These are phyloP conservation scores for Smittium mucronatum DNA, from an alignment of 371 early-diverging fungal genomes.

Conservation along the genomic window DNA sequence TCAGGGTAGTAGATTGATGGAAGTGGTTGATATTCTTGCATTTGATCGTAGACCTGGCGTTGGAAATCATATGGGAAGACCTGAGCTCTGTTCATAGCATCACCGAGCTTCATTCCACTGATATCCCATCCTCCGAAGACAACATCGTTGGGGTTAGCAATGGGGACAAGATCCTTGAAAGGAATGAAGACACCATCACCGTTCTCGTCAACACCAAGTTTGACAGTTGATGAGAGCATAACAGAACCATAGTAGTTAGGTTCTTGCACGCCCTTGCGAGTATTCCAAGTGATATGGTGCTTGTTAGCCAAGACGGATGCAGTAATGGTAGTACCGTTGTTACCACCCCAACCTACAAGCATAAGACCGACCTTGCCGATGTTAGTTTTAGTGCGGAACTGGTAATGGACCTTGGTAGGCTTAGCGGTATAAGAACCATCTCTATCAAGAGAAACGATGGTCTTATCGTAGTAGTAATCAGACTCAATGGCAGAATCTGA, in stretches of 20 bases:
- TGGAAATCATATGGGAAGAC: conserved; percentile 92
- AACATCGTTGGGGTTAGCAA: conserved; percentile 90
- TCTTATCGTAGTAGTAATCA: conserved; percentile 77
- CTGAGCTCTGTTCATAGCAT: conserved; percentile 82
- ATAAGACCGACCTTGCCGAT: conserved; percentile 67
- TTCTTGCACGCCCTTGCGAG: conserved; percentile 75
- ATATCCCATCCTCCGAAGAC: conserved; percentile 98
- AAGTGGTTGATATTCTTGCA: conserved; percentile 65
- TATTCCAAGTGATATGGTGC: conserved; percentile 71
- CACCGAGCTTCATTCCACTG: conserved; percentile 63
- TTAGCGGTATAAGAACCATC: conserved; percentile 52
- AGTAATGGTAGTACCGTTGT: conserved; percentile 94
- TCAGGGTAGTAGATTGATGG: conserved; percentile 94
- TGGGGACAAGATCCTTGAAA: conserved; percentile 78
- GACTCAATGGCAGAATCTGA: conserved; percentile 64
- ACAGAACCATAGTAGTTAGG: conserved; percentile 95
- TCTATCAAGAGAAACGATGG: conserved; percentile 54
- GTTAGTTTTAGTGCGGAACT: conserved; percentile 70
- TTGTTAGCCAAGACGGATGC: conserved; percentile 91
- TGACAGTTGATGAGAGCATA: conserved; percentile 86
- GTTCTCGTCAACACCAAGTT: conserved; percentile 69
- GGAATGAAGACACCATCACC: conserved; percentile 82
- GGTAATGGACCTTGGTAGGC: conserved; percentile 73
- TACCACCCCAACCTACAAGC: conserved; percentile 98
- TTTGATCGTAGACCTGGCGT: conserved; percentile 70